Evolutionary conservation across 2,329 filamentous ascomycete genomes (phyloP).

Genomic region (Nothopassalora personata): DNA sequence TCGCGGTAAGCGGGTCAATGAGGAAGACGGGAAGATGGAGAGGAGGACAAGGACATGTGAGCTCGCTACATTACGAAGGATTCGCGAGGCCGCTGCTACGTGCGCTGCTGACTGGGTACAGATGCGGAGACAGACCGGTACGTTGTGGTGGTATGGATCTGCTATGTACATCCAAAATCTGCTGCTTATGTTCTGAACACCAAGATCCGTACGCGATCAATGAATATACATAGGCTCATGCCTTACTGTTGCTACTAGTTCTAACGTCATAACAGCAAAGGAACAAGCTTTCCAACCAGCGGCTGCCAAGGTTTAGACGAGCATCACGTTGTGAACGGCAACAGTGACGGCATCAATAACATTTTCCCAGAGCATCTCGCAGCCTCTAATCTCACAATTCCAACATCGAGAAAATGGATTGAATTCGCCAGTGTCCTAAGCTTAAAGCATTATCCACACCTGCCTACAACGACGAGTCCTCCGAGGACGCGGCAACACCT

Average conservation of each 20-base stretch:
- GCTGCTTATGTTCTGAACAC: too few species aligned
- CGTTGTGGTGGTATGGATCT: too few species aligned
- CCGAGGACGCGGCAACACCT: background rate
- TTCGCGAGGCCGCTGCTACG: background rate
- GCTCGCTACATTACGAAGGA: background rate
- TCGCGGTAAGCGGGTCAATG: background rate
- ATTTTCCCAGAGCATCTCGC: slow-evolving; percentile 23
- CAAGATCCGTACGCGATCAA: too few species aligned
- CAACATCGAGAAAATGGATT: background rate
- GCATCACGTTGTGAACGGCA: background rate
- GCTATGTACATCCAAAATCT: too few species aligned
- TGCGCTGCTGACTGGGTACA: too few species aligned
- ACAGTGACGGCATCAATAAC: slow-evolving; percentile 52
- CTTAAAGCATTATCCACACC: background rate
- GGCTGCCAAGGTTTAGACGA: background rate
- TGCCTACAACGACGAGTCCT: background rate
- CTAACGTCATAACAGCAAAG: too few species aligned
- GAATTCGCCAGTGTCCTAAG: background rate
- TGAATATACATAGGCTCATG: too few species aligned
- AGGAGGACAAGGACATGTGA: background rate
- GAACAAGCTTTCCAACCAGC: background rate
- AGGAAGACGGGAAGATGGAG: background rate
- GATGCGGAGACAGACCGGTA: too few species aligned
- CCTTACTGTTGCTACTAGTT: too few species aligned
- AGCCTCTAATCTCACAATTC: too few species aligned